Evolutionary conservation across 73 alveolate species (phyloP), one percentile per base, ranked within the genome.

Genomic region (Diophrys appendiculata): DNA sequence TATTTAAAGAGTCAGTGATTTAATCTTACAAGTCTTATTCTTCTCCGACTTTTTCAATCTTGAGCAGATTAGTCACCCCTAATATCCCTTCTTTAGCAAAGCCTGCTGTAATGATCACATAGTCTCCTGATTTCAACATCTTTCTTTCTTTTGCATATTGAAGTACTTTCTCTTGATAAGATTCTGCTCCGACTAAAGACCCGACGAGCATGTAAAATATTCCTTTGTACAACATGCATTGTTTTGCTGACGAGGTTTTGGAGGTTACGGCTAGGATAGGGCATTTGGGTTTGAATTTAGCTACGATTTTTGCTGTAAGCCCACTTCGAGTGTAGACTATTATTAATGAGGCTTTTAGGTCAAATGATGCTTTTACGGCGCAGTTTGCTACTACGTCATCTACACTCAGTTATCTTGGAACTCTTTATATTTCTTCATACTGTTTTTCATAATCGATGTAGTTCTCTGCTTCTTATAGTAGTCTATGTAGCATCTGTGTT

Each of bases 341-440:
- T 26, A 80, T 82, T 22, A 82, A 71, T 53, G 53, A 71, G 13
- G 90, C 90, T 5, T 73, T 1, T 25, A 82, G 64, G 32, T 82
- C 90, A 73, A 71, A 82, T 29, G 84, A 80, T 8, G 93, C 88
- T 84, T 89, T 83, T 34, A 89, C 96, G 31, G 96, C 96, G 30
- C 91, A 77, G 75, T 84, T 80, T 64, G 88, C 55, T 52, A 89
- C 86, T 8, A 91, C 73, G 77, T 89, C 96, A 29, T 78, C 89
- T 30, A 73, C 27, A 3, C 29, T 22, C 25, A 60, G 14, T 52
- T 65, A 82, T 55, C 32, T n/a, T n/a, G n/a, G n/a, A n/a, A n/a
- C 8, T 67, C 14, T 34, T 23, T 68, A 60, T 1, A 56, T 68
- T 27, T 80, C 82, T 23, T 27, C 67, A 31, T 73, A 82, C 69